Percentiles rank a stretch among this genome's conserved stretches.
Evolutionary conservation across 208 protist species (phyloP).

Genomic region (Leishmania tarentolae): DNA sequence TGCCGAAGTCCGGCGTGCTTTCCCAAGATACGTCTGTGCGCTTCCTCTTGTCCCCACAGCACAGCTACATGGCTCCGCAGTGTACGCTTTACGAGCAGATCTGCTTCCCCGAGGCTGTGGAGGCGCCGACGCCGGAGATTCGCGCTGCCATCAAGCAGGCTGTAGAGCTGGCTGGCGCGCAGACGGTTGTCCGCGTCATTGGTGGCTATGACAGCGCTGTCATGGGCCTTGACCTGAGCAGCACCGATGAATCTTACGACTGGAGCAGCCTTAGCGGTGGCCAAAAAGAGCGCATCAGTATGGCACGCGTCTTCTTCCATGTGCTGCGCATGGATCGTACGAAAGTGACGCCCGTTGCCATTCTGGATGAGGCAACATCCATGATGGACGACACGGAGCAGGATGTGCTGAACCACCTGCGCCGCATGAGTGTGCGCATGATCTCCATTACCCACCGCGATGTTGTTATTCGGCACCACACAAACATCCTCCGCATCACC

Average conservation of each 20-base stretch:
- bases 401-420: conserved; percentile 80
- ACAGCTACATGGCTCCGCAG: conserved; percentile 83
- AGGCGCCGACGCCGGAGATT: conserved; percentile 33
- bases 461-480: conserved; percentile 81
- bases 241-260: conserved; percentile 69
- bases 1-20: conserved; percentile 51
- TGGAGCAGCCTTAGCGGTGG: conserved; percentile 88
- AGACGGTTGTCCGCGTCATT: conserved; percentile 76
- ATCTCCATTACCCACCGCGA: conserved; percentile 87
- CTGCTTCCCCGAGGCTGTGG: conserved; percentile 54
- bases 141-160: conserved; percentile 48
- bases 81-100: conserved; percentile 88
- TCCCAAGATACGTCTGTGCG: conserved; percentile 46
- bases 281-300: conserved; percentile 87
- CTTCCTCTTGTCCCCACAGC: conserved; percentile 75
- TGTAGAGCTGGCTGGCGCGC: conserved; percentile 64
- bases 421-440: conserved; percentile 73
- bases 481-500: conserved; percentile 58
- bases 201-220: conserved; percentile 70
- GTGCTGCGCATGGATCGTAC: conserved; percentile 64
- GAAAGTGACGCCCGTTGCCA: conserved; percentile 56
- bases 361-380: conserved; percentile 88
- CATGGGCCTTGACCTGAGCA: conserved; percentile 53
- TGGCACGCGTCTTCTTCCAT: conserved; percentile 88
- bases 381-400: conserved; percentile 91